These are phyloP conservation scores for Alternaria hordeiaustralica DNA, from an alignment of 2,329 filamentous ascomycete species.

Conservation along the genomic window DNA sequence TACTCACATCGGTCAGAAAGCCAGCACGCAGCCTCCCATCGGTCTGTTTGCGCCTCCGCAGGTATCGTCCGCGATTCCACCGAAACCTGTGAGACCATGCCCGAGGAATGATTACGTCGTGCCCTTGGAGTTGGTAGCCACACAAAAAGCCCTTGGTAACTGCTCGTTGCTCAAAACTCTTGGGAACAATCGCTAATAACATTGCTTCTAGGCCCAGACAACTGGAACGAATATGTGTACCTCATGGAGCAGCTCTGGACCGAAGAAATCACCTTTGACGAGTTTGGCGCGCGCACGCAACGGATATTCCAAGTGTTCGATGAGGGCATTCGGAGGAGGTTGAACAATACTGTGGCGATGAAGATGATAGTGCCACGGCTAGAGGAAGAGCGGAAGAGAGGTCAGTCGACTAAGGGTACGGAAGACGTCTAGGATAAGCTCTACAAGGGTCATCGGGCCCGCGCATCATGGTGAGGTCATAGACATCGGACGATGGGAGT, in stretches of 20 bases:
- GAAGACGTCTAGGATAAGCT: background rate
- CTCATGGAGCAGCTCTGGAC: constrained; percentile 15
- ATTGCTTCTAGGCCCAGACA: background rate
- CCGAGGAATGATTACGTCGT: constrained; percentile 13
- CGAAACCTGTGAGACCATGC: background rate
- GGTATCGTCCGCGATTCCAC: background rate
- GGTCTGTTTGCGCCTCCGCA: background rate
- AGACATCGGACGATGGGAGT: background rate
- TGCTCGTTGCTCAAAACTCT: background rate
- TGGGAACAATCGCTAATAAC: background rate
- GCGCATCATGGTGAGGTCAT: background rate
- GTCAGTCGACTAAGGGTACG: constrained; percentile 9
- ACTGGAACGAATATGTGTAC: constrained; percentile 23
- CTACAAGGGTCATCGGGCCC: background rate
- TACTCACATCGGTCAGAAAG: background rate
- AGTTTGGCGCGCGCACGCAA: constrained; percentile 5
- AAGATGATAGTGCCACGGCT: constrained; percentile 12
- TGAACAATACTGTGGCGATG: constrained; percentile 10
- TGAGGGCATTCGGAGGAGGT: background rate
- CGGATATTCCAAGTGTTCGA: constrained; percentile 10
- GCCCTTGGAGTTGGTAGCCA: constrained; percentile 11
- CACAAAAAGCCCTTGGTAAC: constrained; percentile 18
- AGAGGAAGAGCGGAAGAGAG: background rate
- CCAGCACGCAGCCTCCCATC: background rate
- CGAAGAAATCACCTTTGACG: constrained; percentile 1